phyloP scores from a whole-genome alignment of 257 asterid genomes.

The Fraxinus cuspidata region DNA sequence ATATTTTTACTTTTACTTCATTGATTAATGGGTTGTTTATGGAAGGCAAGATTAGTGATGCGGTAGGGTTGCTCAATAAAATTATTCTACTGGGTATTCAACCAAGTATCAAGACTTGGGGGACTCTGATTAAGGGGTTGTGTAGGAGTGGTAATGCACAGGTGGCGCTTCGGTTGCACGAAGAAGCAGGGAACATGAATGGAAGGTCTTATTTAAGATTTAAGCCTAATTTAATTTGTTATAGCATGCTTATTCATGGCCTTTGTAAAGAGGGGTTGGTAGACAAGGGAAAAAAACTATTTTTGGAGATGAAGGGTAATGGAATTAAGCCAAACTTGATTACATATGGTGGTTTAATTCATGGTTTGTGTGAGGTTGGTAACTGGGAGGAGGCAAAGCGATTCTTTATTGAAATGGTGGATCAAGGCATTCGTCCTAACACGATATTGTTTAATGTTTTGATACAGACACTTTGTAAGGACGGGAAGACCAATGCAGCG shows the following conservation, averaged over 20 bases:
- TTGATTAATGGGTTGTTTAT: slow-evolving; percentile 65
- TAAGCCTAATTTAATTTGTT: slow-evolving; percentile 55
- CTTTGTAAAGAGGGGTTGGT: slow-evolving; percentile 64
- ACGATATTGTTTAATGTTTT: slow-evolving; percentile 55
- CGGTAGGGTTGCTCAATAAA: slow-evolving; percentile 47
- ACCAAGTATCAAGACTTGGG: slow-evolving; percentile 58
- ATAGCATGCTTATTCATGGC: slow-evolving; percentile 59
- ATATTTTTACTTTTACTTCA: slow-evolving; percentile 53
- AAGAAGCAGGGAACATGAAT: slow-evolving; percentile 42
- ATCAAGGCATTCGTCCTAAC: slow-evolving; percentile 64
- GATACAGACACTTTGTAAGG: slow-evolving; percentile 64
- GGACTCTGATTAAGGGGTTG: slow-evolving; percentile 60
- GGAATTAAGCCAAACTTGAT: slow-evolving; percentile 59
- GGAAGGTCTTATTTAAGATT: slow-evolving; percentile 35
- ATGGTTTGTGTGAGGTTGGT: slow-evolving; percentile 54
- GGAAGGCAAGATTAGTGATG: slow-evolving; percentile 52
- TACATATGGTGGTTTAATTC: slow-evolving; percentile 47
- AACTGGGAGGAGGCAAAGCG: slow-evolving; percentile 58
- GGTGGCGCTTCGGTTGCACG: slow-evolving; percentile 56
- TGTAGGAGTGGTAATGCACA: slow-evolving; percentile 65
- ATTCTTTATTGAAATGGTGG: slow-evolving; percentile 58
- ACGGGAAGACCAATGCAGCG: slow-evolving; percentile 58
- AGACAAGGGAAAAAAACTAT: slow-evolving; percentile 52
- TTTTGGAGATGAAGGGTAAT: slow-evolving; percentile 55
- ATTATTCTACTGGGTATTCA: slow-evolving; percentile 42